These are phyloP conservation scores for Amylostereum chailletii DNA, from an alignment of 1,284 basidiomycete species.

Conservation along the genomic window DNA sequence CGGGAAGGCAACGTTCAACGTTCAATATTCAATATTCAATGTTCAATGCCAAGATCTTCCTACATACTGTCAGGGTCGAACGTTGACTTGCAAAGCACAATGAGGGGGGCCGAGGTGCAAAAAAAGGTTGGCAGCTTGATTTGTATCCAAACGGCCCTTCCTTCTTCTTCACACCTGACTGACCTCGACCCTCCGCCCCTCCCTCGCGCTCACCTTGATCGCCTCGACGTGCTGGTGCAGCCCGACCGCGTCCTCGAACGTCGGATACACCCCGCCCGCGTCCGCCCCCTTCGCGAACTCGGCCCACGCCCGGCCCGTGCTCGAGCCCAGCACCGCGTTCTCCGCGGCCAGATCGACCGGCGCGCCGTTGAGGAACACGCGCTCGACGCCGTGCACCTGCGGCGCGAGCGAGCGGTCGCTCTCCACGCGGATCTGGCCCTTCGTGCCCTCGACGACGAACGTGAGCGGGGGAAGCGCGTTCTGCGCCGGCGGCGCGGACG, in stretches of 20 bases:
- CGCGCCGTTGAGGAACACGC: conserved; percentile 13
- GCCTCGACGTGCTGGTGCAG: conserved; percentile 22
- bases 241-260: conserved; percentile 26
- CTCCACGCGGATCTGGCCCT: conserved; percentile 12
- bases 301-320: conserved; percentile 2
- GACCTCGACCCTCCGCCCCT: conserved; percentile 12
- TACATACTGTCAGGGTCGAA: too few relatives aligned
- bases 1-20: too few relatives aligned
- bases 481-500: not conserved
- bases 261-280: conserved; percentile 14
- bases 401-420: not conserved
- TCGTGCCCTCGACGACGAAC: conserved; percentile 12
- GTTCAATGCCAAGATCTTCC: too few relatives aligned
- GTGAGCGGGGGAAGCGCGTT: conserved; percentile 1
- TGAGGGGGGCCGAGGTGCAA: too few relatives aligned
- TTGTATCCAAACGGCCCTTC: too few relatives aligned
- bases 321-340: conserved; percentile 1
- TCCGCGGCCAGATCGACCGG: conserved; percentile 4
- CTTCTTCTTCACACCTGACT: not conserved
- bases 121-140: too few relatives aligned
- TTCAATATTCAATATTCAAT: too few relatives aligned
- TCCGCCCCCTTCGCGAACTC: conserved; percentile 2
- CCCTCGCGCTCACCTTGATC: conserved; percentile 20
- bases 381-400: not conserved
- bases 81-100: too few relatives aligned